These are phyloP conservation scores for Solanum arcanum DNA, from an alignment of 257 asterid genomes.

Conservation along the genomic window DNA sequence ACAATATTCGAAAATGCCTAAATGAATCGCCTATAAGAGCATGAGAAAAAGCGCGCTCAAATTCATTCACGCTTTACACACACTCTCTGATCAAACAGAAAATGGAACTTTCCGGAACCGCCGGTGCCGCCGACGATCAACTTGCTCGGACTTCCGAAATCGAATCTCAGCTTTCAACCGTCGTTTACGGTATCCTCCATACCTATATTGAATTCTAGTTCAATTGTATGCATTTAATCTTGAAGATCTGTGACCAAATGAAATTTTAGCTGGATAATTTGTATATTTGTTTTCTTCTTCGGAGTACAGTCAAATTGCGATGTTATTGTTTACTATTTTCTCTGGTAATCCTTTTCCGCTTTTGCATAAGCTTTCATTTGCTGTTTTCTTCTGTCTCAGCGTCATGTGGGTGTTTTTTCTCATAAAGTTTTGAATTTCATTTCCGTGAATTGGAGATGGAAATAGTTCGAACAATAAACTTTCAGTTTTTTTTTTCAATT, in stretches of 20 bases:
- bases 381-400: neutral
- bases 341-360: neutral
- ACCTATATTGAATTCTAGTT: neutral
- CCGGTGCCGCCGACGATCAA: neutral
- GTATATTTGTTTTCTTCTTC: neutral
- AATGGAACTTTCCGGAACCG: neutral
- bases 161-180: conserved; percentile 63
- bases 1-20: neutral
- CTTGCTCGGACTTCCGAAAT: conserved; percentile 12
- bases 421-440: neutral
- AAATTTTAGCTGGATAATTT: neutral
- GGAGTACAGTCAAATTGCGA: neutral
- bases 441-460: neutral
- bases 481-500: neutral
- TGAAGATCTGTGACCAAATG: neutral
- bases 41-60: neutral
- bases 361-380: neutral
- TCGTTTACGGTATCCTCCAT: conserved; percentile 41
- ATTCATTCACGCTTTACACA: neutral
- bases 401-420: neutral
- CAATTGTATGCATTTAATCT: neutral
- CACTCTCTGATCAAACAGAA: neutral
- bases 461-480: neutral
- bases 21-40: neutral
- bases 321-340: neutral